These are phyloP conservation scores for Colletotrichum sp. DNA, from an alignment of 2,329 filamentous ascomycete genomes.

Conservation along the genomic window DNA sequence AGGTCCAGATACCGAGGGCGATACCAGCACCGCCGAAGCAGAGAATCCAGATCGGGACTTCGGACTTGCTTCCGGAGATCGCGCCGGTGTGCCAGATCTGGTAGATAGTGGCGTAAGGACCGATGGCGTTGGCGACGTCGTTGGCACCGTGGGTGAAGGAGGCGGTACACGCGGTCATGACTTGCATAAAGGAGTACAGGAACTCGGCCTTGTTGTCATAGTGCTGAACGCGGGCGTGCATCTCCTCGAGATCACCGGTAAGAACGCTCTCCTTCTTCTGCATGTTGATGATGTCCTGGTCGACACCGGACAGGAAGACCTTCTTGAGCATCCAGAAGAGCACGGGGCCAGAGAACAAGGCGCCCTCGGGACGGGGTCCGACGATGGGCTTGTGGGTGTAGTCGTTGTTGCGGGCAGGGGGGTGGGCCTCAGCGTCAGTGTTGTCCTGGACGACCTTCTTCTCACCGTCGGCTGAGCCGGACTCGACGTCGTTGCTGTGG, in stretches of 20 bases:
- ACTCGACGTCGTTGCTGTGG: conserved; percentile 27
- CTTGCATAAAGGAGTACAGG: conserved; percentile 64
- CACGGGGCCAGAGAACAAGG: conserved; percentile 41
- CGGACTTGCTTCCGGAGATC: conserved; percentile 43
- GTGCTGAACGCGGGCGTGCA: conserved; percentile 62
- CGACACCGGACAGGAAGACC: conserved; percentile 45
- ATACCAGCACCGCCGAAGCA: conserved; percentile 34
- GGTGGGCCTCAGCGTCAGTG: conserved; percentile 11
- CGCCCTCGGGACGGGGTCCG: conserved; percentile 38
- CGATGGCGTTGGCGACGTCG: conserved; percentile 68
- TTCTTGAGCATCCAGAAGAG: conserved; percentile 46
- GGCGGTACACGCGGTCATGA: conserved; percentile 65
- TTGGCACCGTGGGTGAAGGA: conserved; percentile 73
- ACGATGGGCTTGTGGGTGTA: conserved; percentile 28
- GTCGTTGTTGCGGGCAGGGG: neutral
- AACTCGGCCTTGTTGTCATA: conserved; percentile 68
- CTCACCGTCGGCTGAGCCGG: conserved; percentile 25
- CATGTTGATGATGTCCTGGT: conserved; percentile 35
- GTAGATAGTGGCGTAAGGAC: conserved; percentile 68
- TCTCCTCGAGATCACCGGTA: conserved; percentile 55
- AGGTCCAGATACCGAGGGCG: conserved; percentile 53
- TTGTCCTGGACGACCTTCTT: conserved; percentile 34
- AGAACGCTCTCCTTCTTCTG: conserved; percentile 45
- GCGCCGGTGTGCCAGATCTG: conserved; percentile 60
- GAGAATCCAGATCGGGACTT: conserved; percentile 66